Base-by-base conservation (phyloP, 345 rosid genomes). In the Dipteronia dyeriana region DNA sequence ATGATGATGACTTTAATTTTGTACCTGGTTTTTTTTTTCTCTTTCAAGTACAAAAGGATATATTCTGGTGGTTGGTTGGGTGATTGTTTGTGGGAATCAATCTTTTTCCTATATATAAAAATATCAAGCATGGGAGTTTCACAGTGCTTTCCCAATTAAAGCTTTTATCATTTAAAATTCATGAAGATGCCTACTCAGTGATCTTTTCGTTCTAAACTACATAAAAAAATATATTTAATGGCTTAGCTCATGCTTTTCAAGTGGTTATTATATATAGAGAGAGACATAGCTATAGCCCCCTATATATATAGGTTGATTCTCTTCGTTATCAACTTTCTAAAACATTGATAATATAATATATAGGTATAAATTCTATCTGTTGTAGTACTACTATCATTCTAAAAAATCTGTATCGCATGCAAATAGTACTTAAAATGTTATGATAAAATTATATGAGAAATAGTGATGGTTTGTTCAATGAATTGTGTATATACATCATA, bases 31-130 rank as follows among this genome's bases (percentile, higher is more conserved):
- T 78, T 41, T 34, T 34, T 41, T 29, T 10, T 59, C 9, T 53
- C 72, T 78, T 81, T 74, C 83, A 38, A 76, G 80, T 83, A 82
- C 84, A 53, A 78, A 60, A 64, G 87, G 68, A 85, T 75, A 87
- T 84, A 82, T 85, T 85, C 87, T 63, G 49, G 38, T 70, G 22
- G 61, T 45, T 31, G 53, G 65, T 45, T 23, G 38, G 29, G 70
- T 73, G 62, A 20, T 34, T 34, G 38, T 34, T 68, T 66, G 76
- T 53, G 82, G 78, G 87, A 47, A 82, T 85, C 88, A 66, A 83
- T 79, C 84, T 82, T 79, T 87, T 78, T 82, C 69, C 31, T 56
- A 69, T 78, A 59, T 56, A 69, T 79, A 59, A 76, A 73, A 71
- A 79, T 62, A 79, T 38, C 14, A 79, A 63, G 51, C 72, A 59